These are phyloP conservation scores for Papiliotrema nemorosa DNA, from an alignment of 1,284 basidiomycete species.

Conservation along the genomic window DNA sequence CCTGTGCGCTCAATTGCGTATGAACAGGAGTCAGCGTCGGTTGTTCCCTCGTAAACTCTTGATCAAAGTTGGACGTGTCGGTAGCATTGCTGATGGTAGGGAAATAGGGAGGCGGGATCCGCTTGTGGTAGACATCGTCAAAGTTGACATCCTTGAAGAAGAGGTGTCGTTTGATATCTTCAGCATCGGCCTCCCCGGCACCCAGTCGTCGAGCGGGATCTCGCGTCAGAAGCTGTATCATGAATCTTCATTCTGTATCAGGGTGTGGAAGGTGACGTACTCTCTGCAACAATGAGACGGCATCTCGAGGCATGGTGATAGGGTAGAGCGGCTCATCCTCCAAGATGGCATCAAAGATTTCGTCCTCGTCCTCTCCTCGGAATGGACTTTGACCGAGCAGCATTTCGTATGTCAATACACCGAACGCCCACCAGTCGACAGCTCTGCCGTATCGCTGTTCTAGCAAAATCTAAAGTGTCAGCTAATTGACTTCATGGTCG, in stretches of 20 bases:
- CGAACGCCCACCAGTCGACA: conserved; percentile 99
- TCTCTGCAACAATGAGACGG: conserved; percentile 92
- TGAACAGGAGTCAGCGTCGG: conserved; percentile 98
- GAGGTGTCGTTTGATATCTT: conserved; percentile 94
- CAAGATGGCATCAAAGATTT: conserved; percentile 98
- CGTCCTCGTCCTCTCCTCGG: conserved; percentile 98
- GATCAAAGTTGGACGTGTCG: conserved; percentile 75
- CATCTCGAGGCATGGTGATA: conserved; percentile 99
- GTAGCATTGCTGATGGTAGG: conserved; percentile 71
- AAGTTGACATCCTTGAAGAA: conserved; percentile 99
- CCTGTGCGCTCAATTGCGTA: conserved; percentile 82
- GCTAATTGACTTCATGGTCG: neutral
- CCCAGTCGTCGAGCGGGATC: conserved; percentile 93
- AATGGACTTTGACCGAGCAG: conserved; percentile 97
- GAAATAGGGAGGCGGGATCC: conserved; percentile 95
- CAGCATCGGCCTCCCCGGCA: conserved; percentile 87
- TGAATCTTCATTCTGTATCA: neutral
- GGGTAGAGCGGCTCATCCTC: conserved; percentile 99
- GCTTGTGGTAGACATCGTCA: conserved; percentile 93
- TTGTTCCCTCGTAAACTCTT: conserved; percentile 95
- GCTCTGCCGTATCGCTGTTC: conserved; percentile 98
- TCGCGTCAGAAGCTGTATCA: conserved; percentile 78
- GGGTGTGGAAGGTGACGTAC: conserved; percentile 49
- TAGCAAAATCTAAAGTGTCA: conserved; percentile 70
- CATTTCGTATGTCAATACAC: conserved; percentile 99